A percentile compares a stretch with the other conserved stretches of the same genome.
These are phyloP conservation scores for Sclerospora graminicola DNA, from an alignment of 352 stramenopile species.

Conservation along the genomic window DNA sequence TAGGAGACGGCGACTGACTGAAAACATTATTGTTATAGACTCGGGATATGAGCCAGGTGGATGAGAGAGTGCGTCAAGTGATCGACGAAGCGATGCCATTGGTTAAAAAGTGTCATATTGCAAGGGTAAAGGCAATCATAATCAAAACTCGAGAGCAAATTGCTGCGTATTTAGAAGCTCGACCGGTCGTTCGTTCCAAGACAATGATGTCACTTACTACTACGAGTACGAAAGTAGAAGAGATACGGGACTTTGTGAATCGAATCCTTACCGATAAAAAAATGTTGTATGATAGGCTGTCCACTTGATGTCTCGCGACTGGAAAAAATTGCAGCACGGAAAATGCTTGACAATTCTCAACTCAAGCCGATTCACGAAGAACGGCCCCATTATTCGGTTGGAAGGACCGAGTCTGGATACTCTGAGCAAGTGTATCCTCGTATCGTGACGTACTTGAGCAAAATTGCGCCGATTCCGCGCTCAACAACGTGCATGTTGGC, in stretches of 20 bases:
- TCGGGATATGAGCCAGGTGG: constrained; percentile 8
- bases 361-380: constrained; percentile 7
- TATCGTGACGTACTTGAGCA: constrained; percentile 31
- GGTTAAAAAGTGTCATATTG: constrained; percentile 23
- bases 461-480: constrained; percentile 33
- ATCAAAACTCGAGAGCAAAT: constrained; percentile 31
- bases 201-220: constrained; percentile 7
- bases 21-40: neutral
- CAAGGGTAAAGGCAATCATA: constrained; percentile 24
- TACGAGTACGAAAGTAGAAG: neutral
- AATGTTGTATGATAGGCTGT: constrained; percentile 1
- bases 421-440: constrained; percentile 24
- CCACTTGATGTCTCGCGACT: constrained; percentile 28
- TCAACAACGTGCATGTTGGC: constrained; percentile 60
- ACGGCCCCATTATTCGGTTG: constrained; percentile 32
- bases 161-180: constrained; percentile 22
- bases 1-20: neutral
- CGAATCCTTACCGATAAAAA: neutral
- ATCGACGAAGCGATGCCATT: constrained; percentile 32
- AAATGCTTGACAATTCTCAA: constrained; percentile 28
- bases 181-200: constrained; percentile 20
- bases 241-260: neutral
- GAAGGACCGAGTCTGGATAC: constrained; percentile 29
- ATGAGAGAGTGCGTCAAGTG: constrained; percentile 22
- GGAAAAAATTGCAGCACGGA: constrained; percentile 35